Base-by-base conservation (phyloP, 495 filamentous ascomycete genomes). In the Daldinia decipiens region DNA sequence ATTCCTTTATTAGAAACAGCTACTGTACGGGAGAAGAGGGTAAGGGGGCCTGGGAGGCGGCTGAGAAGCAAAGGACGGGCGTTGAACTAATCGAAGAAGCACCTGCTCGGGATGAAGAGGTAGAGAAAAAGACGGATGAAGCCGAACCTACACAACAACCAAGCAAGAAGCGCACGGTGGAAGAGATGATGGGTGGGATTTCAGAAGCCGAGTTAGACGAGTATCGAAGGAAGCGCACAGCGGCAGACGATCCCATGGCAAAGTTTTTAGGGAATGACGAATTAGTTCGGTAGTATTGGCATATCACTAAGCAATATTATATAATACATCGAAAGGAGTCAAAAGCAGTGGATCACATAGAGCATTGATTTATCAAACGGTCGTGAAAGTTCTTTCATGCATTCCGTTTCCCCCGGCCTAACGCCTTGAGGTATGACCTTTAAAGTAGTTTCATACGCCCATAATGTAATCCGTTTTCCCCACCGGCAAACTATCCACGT, bases 11-110 rank as follows among this genome's bases (percentile, higher is more conserved):
- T 47, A 97, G 96, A 82, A 98, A 98, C 76, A 96, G 92, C 76
- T 99, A 98, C 73, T 99, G 95, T 80, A 98, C 96, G 1, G 96
- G 95, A 17, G 93, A 93, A 57, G 89, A 90, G 62, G 94, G 94
- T 15, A 93, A 87, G 77, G 79, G 79, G 56, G 92, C 92, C 1
- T 91, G 90, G 76, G 88, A 92, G 55, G 87, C 89, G 68, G 84
- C 89, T 0, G 86, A 91, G 56, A 84, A 83, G 32, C 82, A 90
- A 75, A 75, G 87, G 39, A 84, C 83, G 61, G 88, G 85, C 3
- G 79, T 75, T 5, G 80, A 81, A 39, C 60, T 87, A 32, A 75
- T 78, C 31, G 76, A 76, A 51, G 71, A 76, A 29, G 70, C 68
- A 13, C 40, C 61, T 2, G 36, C 59, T 34, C 27, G 19, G 76